phyloP scores from a whole-genome alignment of 225 moss, liverwort and hornwort genomes.

The Anthoceros angustus region DNA sequence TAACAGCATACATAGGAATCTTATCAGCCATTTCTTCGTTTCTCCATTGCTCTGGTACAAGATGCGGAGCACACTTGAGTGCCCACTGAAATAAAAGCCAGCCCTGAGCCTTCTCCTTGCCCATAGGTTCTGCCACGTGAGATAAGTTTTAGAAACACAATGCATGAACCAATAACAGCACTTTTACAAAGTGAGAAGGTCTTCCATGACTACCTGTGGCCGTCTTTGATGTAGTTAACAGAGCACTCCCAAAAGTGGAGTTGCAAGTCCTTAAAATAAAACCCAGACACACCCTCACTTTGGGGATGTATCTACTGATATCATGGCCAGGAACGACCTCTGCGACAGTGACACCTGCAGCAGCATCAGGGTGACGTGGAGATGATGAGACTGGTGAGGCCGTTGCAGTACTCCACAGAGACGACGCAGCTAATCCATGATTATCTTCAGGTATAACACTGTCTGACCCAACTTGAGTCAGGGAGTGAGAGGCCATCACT shows the following conservation, averaged over 20 bases:
- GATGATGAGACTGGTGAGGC: conserved; percentile 47
- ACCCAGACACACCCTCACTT: conserved; percentile 82
- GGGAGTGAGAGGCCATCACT: conserved; percentile 85
- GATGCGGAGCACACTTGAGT: conserved; percentile 93
- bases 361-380: conserved; percentile 49
- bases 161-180: not conserved
- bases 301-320: conserved; percentile 89
- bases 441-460: conserved; percentile 65
- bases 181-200: not conserved
- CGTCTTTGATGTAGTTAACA: conserved; percentile 67
- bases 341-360: conserved; percentile 51
- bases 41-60: conserved; percentile 98
- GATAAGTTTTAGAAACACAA: not conserved
- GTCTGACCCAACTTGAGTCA: conserved; percentile 70
- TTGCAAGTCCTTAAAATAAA: conserved; percentile 97
- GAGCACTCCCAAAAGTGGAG: conserved; percentile 57
- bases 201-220: conserved; percentile 40
- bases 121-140: conserved; percentile 55
- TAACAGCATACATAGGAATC: conserved; percentile 90
- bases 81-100: conserved; percentile 99
- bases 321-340: conserved; percentile 58
- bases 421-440: conserved; percentile 57
- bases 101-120: conserved; percentile 94
- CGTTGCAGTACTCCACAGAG: conserved; percentile 74
- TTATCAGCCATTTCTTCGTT: conserved; percentile 92